These are phyloP conservation scores for Ceratocystis albifundus DNA, from an alignment of 2,329 filamentous ascomycete genomes.

Conservation along the genomic window DNA sequence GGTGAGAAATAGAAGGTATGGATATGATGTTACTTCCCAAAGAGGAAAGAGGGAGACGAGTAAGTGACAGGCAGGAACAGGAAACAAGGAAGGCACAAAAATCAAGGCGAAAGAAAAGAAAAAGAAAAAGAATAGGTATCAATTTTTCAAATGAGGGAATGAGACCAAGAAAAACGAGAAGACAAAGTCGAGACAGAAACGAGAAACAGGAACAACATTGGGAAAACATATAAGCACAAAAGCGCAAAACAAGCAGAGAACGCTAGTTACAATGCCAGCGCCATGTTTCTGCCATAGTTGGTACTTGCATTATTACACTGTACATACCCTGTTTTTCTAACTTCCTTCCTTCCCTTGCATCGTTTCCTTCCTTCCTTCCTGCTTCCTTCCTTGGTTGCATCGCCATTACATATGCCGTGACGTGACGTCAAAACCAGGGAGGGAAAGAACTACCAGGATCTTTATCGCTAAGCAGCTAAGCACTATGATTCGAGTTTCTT, in stretches of 20 bases:
- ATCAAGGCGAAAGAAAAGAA: too few species aligned
- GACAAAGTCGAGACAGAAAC: neutral
- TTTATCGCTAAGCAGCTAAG: neutral
- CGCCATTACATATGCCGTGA: neutral
- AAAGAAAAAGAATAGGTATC: neutral
- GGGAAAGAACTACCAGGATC: neutral
- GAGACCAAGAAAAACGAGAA: neutral
- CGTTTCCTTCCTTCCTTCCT: neutral
- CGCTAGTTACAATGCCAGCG: neutral
- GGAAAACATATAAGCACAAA: neutral
- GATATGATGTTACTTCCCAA: constrained; percentile 2
- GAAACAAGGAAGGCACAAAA: neutral
- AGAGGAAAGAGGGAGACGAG: neutral
- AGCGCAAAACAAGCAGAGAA: neutral
- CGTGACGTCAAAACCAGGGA: neutral
- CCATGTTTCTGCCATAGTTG: neutral
- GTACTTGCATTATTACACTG: neutral
- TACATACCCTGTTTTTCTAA: neutral
- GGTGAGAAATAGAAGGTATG: neutral
- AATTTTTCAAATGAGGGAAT: neutral
- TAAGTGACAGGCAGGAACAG: neutral
- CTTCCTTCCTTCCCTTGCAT: neutral
- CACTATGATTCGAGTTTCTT: neutral
- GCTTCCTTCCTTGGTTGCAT: constrained; percentile 1
- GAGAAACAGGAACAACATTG: neutral